Base-by-base conservation (phyloP, 192 early-diverging fungal species). In the Mortierella hygrophila region DNA sequence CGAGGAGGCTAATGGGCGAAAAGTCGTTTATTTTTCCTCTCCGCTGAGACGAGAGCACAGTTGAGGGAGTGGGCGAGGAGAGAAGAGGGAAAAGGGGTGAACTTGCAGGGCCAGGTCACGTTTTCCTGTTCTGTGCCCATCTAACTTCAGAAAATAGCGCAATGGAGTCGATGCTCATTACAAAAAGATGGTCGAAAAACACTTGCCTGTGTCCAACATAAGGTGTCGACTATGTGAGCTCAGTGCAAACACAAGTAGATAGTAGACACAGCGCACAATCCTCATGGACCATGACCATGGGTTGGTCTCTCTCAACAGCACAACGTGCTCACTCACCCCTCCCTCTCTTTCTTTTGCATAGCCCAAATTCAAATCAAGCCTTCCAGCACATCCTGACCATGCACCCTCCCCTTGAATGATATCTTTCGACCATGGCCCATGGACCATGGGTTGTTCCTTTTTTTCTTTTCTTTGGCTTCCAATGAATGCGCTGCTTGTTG, bases 1-100 rank as follows among this genome's bases (percentile, higher is more conserved):
- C 29, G 26, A 26, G 60, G 29, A 65, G 60, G 60, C 60, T 32
- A 65, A 65, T 65, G 60, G 60, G 60, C 60, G 60, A 65, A 65
- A 65, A 32, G 11, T 15, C 7, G 16, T 32, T 65, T 65, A 32
- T 65, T 65, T 13, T 32, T 65, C 60, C 60, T 23, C 13, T 32
- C 60, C n/a, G 29, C 13, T 26, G 29, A 60, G 11, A 1, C 44
- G 44, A 52, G 60, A 65, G 60, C 60, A 65, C 26, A 32, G 29
- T 65, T 11, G 60, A 32, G 6, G 38, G 38, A 40, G 38, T 40
- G 6, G 38, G 38, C 38, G 38, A 40, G 38, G 4, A 40, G 38
- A n/a, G 23, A 1, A 60, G 57, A 23, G 23, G 0, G n/a, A 23
- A 1, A 32, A 35, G 60, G 60, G 26, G 11, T 29, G 26, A 29